Evolutionary conservation across 192 early-diverging fungal species (phyloP).

Genomic region (Entomortierella lignicola): DNA sequence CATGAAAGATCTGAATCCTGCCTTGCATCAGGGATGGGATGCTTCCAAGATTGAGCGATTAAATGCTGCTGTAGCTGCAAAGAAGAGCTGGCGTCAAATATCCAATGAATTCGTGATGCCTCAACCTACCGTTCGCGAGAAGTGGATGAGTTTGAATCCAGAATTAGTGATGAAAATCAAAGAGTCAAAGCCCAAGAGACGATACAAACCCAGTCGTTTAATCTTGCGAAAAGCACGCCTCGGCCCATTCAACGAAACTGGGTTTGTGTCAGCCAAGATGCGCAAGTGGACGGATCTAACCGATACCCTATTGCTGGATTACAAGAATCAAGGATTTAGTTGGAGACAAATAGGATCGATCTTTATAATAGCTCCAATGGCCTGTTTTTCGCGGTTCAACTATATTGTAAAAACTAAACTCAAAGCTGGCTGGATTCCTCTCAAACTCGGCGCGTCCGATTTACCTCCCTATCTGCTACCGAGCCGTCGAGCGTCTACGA

Average conservation of each 20-base stretch:
- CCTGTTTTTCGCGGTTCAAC: constrained; percentile 26
- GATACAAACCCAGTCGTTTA: neutral
- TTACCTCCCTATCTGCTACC: constrained; percentile 20
- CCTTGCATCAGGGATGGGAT: constrained; percentile 17
- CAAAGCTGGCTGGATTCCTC: constrained; percentile 23
- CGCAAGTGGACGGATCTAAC: constrained; percentile 15
- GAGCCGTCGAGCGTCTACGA: neutral
- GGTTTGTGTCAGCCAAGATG: neutral
- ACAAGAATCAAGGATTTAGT: constrained; percentile 17
- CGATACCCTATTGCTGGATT: constrained; percentile 18
- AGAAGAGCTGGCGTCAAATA: constrained; percentile 20
- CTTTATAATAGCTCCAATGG: constrained; percentile 15
- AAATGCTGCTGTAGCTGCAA: constrained; percentile 14
- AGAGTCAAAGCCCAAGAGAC: neutral
- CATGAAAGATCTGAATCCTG: constrained; percentile 19
- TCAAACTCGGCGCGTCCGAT: constrained; percentile 7
- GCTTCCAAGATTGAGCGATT: constrained; percentile 11
- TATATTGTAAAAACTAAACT: neutral
- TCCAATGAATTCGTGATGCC: constrained; percentile 17
- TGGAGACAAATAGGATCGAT: constrained; percentile 34
- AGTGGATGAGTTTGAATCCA: constrained; percentile 27
- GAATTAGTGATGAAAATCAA: constrained; percentile 1
- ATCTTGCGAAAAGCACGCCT: neutral
- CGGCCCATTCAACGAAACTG: neutral
- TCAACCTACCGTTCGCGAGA: constrained; percentile 15